phyloP scores from a whole-genome alignment of 192 early-diverging fungal species.

The Coemansia reversa region DNA sequence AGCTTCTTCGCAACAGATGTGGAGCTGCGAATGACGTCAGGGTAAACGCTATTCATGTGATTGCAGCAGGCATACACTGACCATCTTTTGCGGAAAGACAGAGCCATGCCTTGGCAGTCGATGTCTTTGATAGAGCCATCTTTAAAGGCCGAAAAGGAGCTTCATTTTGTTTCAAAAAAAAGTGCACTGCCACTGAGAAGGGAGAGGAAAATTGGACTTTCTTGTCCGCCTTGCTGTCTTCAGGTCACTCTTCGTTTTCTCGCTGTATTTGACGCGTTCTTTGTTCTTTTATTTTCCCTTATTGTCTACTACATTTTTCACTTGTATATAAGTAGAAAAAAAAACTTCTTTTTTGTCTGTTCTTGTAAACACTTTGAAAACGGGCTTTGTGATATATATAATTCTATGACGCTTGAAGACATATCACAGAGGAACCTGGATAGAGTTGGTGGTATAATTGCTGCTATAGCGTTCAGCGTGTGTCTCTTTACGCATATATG shows the following conservation, averaged over 20 bases:
- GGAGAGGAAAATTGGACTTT: slow-evolving; percentile 1
- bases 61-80: neutral
- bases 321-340: slow-evolving; percentile 1
- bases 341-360: neutral
- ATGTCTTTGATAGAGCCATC: neutral
- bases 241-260: neutral
- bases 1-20: no score
- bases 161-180: neutral
- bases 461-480: slow-evolving; percentile 29
- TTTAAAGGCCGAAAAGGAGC: neutral
- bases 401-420: slow-evolving; percentile 32
- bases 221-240: neutral
- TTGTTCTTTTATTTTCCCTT: slow-evolving; percentile 3
- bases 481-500: slow-evolving; percentile 39
- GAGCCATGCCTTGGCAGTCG: slow-evolving; percentile 8
- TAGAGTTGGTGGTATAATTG: slow-evolving; percentile 50
- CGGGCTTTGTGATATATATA: slow-evolving; percentile 7
- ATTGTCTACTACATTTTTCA: slow-evolving; percentile 6
- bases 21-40: neutral
- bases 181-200: slow-evolving; percentile 1
- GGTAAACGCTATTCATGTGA: slow-evolving; percentile 1
- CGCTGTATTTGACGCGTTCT: slow-evolving; percentile 5
- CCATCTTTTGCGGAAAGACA: slow-evolving; percentile 6
- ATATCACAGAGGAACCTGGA: slow-evolving; percentile 38
- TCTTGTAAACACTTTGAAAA: neutral